Evolutionary conservation across 495 filamentous ascomycete species (phyloP).

Genomic region (Penicillium dipodomyicola): DNA sequence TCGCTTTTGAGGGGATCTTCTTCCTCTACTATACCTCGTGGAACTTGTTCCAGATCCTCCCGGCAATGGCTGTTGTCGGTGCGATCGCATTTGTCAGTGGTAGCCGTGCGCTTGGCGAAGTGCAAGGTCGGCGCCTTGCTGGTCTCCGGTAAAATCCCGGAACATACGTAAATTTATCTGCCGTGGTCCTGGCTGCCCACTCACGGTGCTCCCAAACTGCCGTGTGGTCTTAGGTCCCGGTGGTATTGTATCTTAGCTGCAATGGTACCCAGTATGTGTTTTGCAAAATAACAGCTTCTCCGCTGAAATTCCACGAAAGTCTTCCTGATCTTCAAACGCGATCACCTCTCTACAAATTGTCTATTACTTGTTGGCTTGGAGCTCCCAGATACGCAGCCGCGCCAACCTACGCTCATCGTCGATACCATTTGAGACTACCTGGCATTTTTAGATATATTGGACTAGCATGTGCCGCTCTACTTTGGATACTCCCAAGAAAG

Average conservation of each 20-base stretch:
- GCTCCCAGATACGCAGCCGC: background rate
- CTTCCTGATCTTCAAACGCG: background rate
- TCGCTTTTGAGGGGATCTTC: constrained; percentile 87
- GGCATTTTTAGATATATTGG: background rate
- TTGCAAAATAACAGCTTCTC: constrained; percentile 1
- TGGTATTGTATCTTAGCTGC: constrained; percentile 26
- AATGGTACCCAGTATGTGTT: constrained; percentile 19
- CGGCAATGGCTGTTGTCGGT: constrained; percentile 64
- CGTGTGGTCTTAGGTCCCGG: background rate
- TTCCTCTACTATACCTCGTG: constrained; percentile 92
- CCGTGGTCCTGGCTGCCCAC: background rate
- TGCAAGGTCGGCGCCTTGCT: constrained; percentile 79
- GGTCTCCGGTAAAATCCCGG: constrained; percentile 61
- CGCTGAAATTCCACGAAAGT: background rate
- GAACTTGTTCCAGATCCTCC: constrained; percentile 89
- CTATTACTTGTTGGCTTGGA: background rate
- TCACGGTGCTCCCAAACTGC: background rate
- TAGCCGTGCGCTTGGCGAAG: constrained; percentile 86
- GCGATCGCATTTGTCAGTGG: constrained; percentile 80
- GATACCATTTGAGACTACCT: background rate
- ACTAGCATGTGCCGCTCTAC: background rate
- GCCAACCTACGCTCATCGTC: background rate
- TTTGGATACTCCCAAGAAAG: background rate
- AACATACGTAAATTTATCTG: background rate
- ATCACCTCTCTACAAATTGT: background rate